Evolutionary conservation across 163 green algal genomes (phyloP).

Genomic region (Botryococcus braunii): DNA sequence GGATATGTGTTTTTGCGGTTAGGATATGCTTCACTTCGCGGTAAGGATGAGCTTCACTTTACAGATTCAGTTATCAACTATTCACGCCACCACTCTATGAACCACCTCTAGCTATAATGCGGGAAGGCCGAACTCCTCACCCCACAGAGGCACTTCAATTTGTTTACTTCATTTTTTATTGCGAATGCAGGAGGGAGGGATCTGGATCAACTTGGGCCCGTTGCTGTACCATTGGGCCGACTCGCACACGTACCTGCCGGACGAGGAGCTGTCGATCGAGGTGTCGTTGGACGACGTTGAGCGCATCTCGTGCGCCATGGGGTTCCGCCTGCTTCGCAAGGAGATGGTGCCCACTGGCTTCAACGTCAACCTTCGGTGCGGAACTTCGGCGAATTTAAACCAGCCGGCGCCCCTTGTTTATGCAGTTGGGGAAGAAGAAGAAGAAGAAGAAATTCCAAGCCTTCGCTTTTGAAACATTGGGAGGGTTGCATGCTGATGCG

Average conservation of each 20-base stretch:
- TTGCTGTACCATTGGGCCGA: constrained; percentile 95
- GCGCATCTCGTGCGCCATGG: constrained; percentile 29
- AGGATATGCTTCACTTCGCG: too few species aligned
- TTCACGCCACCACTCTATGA: too few species aligned
- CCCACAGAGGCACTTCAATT: too few species aligned
- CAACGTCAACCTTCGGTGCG: constrained; percentile 24
- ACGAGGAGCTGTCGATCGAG: constrained; percentile 66
- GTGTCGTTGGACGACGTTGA: constrained; percentile 64
- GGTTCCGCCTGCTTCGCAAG: constrained; percentile 22
- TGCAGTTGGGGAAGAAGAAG: neutral
- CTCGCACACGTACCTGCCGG: constrained; percentile 31
- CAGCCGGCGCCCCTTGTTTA: neutral
- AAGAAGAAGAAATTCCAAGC: neutral
- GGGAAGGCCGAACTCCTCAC: too few species aligned
- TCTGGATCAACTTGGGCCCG: constrained; percentile 89
- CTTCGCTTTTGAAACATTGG: neutral
- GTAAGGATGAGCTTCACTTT: too few species aligned
- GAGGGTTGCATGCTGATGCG: neutral
- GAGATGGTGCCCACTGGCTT: constrained; percentile 24
- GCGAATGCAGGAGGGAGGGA: constrained; percentile 42
- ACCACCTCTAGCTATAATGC: too few species aligned
- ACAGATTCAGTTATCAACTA: too few species aligned
- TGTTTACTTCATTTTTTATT: too few species aligned
- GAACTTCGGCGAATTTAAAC: too few species aligned
- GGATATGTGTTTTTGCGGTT: too few species aligned